Evolutionary conservation across 1,284 basidiomycete species (phyloP), one percentile per base, ranked within the genome.

Genomic region (Tilletiaria anomala): DNA sequence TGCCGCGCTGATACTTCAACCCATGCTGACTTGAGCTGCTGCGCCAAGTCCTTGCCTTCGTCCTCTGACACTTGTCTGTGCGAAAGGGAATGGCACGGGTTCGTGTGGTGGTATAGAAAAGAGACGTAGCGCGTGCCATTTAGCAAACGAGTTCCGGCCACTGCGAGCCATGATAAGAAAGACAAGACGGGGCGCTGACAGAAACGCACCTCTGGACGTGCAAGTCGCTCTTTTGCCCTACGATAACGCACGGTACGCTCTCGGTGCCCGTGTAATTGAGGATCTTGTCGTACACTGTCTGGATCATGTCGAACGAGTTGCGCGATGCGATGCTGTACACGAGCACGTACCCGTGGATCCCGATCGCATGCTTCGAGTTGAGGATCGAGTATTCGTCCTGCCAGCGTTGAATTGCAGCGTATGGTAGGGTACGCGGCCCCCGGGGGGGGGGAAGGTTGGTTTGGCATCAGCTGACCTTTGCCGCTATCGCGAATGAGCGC

Each of bases 241-340:
- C 91, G 51, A 99, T 79, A 34, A 99, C 87, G 69, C 89, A 89
- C 11, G 93, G 89, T 33, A 96, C 82, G 52, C 79, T 78, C 47
- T 80, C 78, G 40, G 86, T 76, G 37, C 89, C 91, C 40, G 83
- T 86, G 67, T 86, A 94, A 70, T 89, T 82, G 60, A 89, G 73
- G 59, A 99, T 94, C 77, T 97, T 99, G 74, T 97, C 89, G 66
- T 94, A 80, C 31, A 97, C 78, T 58, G 87, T 83, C 68, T 83
- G 78, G 52, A 94, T 77, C 84, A 96, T 94, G 56, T 97, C 84
- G 71, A 96, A 97, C 19, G 85, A 88, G 61, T 81, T 80, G 51
- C 82, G 75, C 21, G 84, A 88, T 6, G 85, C 78, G 69, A 97
- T 87, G 6, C 85, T 87, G 73, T 96, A 99, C 32, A 97, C 91